Conservation (phyloP, 306 rosid genomes). For the Acacia crassicarpa region DNA sequence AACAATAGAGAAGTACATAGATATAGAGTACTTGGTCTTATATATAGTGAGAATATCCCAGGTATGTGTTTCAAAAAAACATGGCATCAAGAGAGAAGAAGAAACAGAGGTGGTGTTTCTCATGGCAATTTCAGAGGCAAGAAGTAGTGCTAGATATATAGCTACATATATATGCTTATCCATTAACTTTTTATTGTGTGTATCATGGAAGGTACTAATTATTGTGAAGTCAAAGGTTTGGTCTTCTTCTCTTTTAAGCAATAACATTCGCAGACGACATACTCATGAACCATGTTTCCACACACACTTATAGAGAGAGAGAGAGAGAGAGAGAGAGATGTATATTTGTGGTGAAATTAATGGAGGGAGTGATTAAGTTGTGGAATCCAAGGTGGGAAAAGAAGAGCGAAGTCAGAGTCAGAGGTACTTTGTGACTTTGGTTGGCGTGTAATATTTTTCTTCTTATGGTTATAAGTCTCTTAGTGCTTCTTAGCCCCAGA, state of each 20-base stretch:
- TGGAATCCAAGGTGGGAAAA: slow-evolving; percentile 23
- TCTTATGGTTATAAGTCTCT: neutral
- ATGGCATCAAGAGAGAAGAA: neutral
- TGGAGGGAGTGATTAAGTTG: slow-evolving; percentile 17
- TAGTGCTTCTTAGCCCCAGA: neutral
- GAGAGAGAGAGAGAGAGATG: slow-evolving; percentile 25
- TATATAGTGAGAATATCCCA: neutral
- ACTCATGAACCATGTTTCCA: slow-evolving; percentile 50
- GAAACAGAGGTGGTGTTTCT: neutral
- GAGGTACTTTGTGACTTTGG: slow-evolving; percentile 9
- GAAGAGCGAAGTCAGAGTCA: slow-evolving; percentile 3
- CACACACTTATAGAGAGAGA: slow-evolving; percentile 11
- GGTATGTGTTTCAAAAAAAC: neutral
- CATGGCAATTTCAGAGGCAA: neutral
- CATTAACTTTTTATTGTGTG: neutral
- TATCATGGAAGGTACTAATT: neutral
- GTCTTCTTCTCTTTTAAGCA: slow-evolving; percentile 45
- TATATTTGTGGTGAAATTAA: neutral
- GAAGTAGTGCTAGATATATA: neutral
- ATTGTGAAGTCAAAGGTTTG: slow-evolving; percentile 41
- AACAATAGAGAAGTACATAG: neutral
- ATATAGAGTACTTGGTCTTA: neutral
- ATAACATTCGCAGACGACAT: slow-evolving; percentile 38
- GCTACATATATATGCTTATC: neutral
- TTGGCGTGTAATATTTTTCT: neutral